Conservation (phyloP, 495 filamentous ascomycete species). For the Daldinia concentrica region DNA sequence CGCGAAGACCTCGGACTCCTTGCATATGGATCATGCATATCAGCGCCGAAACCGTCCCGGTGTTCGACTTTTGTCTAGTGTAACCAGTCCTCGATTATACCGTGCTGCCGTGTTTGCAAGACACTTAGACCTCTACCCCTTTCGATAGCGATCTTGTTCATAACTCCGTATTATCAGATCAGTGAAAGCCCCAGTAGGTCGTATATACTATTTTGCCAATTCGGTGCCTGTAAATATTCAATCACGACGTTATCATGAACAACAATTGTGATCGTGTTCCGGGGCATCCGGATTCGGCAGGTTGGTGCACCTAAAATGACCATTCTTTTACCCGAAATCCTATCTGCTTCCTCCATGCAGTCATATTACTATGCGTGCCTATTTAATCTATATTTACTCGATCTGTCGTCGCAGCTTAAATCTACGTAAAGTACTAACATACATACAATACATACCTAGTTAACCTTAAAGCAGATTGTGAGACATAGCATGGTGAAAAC, state of each 20-base stretch:
- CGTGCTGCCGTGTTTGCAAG: neutral
- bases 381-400: conserved; percentile 19
- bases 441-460: neutral
- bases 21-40: conserved; percentile 41
- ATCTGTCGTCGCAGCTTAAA: neutral
- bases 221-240: conserved; percentile 31
- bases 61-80: conserved; percentile 19
- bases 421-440: neutral
- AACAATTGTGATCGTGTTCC: conserved; percentile 66
- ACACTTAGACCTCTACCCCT: neutral
- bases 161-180: neutral
- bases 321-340: conserved; percentile 26
- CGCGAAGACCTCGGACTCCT: conserved; percentile 23
- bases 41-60: conserved; percentile 38
- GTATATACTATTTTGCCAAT: neutral
- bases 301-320: conserved; percentile 23
- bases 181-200: neutral
- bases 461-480: conserved; percentile 4
- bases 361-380: conserved; percentile 25
- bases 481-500: conserved; percentile 26
- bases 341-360: conserved; percentile 30
- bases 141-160: conserved; percentile 4
- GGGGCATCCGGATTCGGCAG: conserved; percentile 34
- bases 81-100: neutral
- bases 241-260: conserved; percentile 59